These are phyloP conservation scores for Xylariales sp. DNA, from an alignment of 2,329 filamentous ascomycete genomes.

Conservation along the genomic window DNA sequence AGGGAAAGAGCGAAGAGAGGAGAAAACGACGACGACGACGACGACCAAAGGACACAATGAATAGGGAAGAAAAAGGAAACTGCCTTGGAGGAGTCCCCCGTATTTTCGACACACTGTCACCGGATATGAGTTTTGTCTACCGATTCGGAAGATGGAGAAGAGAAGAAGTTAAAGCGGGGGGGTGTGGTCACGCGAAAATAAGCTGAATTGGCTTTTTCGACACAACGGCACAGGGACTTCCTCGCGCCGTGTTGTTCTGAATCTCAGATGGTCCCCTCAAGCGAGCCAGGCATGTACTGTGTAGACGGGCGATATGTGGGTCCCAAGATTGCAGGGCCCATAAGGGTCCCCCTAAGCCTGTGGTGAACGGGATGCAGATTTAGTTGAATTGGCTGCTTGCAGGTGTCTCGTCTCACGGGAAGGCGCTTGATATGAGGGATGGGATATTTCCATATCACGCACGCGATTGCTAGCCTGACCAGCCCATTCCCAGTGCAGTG, in stretches of 20 bases:
- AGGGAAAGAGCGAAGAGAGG: constrained; percentile 15
- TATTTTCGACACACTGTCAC: constrained; percentile 33
- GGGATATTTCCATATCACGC: no score
- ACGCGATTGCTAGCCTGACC: no score
- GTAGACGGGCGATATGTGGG: no score
- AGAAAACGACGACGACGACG: constrained; percentile 18
- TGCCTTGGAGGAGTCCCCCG: constrained; percentile 34
- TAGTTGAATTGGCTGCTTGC: no score
- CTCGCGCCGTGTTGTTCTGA: not conserved
- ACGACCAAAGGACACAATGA: constrained; percentile 26
- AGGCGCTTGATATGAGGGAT: no score
- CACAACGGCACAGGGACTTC: constrained; percentile 2
- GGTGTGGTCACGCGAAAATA: constrained; percentile 3
- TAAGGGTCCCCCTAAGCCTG: no score
- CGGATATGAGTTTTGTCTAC: constrained; percentile 31
- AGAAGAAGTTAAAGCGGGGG: constrained; percentile 2
- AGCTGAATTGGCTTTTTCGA: constrained; percentile 2
- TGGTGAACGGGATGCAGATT: no score
- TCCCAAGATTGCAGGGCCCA: no score
- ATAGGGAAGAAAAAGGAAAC: constrained; percentile 34
- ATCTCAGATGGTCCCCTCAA: constrained; percentile 3
- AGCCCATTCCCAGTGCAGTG: no score
- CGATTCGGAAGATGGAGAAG: constrained; percentile 27
- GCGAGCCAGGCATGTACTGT: no score
- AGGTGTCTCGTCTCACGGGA: no score